Evolutionary conservation across 139 green algal genomes (phyloP), one percentile per base, ranked within the genome.

Genomic region (Chlamydomonas urium): DNA sequence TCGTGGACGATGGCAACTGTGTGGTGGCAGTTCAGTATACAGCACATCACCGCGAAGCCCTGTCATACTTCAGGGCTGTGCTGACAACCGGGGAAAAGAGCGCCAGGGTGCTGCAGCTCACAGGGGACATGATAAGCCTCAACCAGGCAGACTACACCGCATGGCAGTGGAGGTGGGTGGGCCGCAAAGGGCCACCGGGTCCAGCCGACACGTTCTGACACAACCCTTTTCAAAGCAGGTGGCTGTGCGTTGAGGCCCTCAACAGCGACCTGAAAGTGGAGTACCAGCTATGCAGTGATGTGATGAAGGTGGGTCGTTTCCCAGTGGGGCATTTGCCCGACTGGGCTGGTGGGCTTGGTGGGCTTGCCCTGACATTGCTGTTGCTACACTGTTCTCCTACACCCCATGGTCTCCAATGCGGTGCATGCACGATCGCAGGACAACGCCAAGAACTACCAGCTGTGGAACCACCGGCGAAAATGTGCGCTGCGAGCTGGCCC

Each of bases 381-480:
- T n/a, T n/a, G n/a, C n/a, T n/a, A n/a, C n/a, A n/a, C n/a, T n/a
- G n/a, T n/a, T n/a, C n/a, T n/a, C n/a, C n/a, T n/a, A n/a, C n/a
- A n/a, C n/a, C 2, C 34, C 21, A 31, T 63, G 6, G 14, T 28
- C 56, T n/a, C n/a, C n/a, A n/a, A n/a, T n/a, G n/a, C n/a, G n/a
- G n/a, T n/a, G n/a, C 10, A 31, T 37, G 38, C 35, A 2, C 36
- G 4, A 38, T 73, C 60, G 38, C 50, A 66, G 53, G 75, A 85
- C 32, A 80, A 76, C 58, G 75, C 77, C 35, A 97, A 97, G 72
- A 97, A 97, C 85, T 97, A 97, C 69, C 92, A 97, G 82, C 79
- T 97, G 37, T 97, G 92, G 92, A 96, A 96, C 67, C 80, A 94
- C 78, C 76, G 89, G 5, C 66, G 88, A 31, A 86, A 89, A 33